A percentile compares a stretch with the other conserved stretches of the same genome.
These are phyloP conservation scores for Mytilinidion resinicola DNA, from an alignment of 495 filamentous ascomycete genomes.

Conservation along the genomic window DNA sequence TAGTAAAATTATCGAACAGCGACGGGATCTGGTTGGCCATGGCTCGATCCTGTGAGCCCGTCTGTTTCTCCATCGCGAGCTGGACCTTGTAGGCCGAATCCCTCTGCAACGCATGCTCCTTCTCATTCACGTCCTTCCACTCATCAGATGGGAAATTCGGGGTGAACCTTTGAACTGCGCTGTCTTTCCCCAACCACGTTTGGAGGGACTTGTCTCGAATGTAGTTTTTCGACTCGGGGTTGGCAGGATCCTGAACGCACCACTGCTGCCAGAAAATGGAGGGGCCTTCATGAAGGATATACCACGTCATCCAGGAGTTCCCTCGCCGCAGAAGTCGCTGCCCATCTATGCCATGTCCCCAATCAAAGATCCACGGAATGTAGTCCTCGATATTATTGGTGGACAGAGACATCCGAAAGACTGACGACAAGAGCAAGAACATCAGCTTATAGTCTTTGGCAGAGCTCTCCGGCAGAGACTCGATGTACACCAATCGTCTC, in stretches of 20 bases:
- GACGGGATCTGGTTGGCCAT: slow-evolving; percentile 4
- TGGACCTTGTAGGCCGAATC: slow-evolving; percentile 16
- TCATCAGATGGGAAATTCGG: slow-evolving; percentile 15
- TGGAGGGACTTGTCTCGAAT: slow-evolving; percentile 18
- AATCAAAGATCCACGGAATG: slow-evolving; percentile 23
- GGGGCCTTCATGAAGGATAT: slow-evolving; percentile 21
- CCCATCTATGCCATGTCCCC: slow-evolving; percentile 18
- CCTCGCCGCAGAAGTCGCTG: slow-evolving; percentile 17
- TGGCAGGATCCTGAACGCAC: slow-evolving; percentile 3
- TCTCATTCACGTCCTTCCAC: slow-evolving; percentile 23
- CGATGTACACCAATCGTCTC: slow-evolving; percentile 13
- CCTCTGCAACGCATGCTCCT: slow-evolving; percentile 16
- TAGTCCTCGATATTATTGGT: slow-evolving; percentile 9
- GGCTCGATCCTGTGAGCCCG: not conserved
- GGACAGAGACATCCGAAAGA: slow-evolving; percentile 15
- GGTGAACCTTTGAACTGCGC: slow-evolving; percentile 9
- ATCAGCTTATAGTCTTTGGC: slow-evolving; percentile 25
- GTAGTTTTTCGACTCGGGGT: slow-evolving; percentile 11
- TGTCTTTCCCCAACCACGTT: slow-evolving; percentile 15
- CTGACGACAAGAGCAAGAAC: slow-evolving; percentile 20
- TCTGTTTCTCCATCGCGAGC: slow-evolving; percentile 11
- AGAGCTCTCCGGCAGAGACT: not conserved
- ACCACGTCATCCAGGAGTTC: slow-evolving; percentile 26
- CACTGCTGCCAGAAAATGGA: slow-evolving; percentile 22
- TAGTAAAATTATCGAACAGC: slow-evolving; percentile 17